These are phyloP conservation scores for Acephala macrosclerotiorum DNA, from an alignment of 2,329 filamentous ascomycete species.

Conservation along the genomic window DNA sequence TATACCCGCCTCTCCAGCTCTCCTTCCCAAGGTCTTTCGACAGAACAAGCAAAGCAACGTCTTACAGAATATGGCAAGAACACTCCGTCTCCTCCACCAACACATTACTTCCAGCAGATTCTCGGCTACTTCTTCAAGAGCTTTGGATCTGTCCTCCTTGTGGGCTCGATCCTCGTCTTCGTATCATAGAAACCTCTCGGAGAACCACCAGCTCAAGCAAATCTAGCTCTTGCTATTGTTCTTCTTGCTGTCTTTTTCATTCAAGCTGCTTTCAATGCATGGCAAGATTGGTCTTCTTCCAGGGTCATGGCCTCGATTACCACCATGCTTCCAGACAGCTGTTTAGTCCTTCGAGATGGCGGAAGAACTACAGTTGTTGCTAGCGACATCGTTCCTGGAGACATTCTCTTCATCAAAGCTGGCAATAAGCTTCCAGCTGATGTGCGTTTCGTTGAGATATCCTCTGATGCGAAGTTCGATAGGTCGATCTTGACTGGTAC, in stretches of 20 bases:
- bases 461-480: conserved; percentile 75
- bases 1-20: conserved; percentile 65
- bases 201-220: conserved; percentile 73
- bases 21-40: conserved; percentile 63
- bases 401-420: conserved; percentile 71
- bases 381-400: conserved; percentile 73
- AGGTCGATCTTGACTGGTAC: conserved; percentile 74
- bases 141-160: conserved; percentile 74
- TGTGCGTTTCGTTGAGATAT: conserved; percentile 72
- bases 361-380: conserved; percentile 56
- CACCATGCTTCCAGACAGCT: conserved; percentile 79
- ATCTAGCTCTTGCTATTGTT: conserved; percentile 77
- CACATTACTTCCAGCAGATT: conserved; percentile 62
- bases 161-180: conserved; percentile 76
- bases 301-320: conserved; percentile 82
- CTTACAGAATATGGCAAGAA: conserved; percentile 71
- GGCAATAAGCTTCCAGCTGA: conserved; percentile 80
- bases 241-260: conserved; percentile 73
- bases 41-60: conserved; percentile 61
- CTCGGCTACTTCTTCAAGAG: conserved; percentile 79
- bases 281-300: conserved; percentile 78
- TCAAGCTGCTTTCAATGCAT: conserved; percentile 74
- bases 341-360: conserved; percentile 69
- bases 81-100: conserved; percentile 69
- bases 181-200: conserved; percentile 80